These are phyloP conservation scores for Castanea crenata DNA, from an alignment of 306 rosid species.

Conservation along the genomic window DNA sequence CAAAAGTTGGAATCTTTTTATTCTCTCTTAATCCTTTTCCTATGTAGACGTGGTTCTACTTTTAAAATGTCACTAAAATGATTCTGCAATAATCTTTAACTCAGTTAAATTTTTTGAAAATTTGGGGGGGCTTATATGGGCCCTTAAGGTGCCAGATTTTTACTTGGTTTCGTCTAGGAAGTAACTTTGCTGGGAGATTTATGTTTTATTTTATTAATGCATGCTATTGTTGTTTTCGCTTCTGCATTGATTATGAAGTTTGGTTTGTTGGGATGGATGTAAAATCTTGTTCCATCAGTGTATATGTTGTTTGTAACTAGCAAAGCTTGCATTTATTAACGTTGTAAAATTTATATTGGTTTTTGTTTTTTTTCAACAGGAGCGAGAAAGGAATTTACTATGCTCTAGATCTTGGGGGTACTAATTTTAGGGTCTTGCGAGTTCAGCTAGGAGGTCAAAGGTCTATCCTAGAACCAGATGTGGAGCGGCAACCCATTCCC, in stretches of 20 bases:
- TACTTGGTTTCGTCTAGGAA: not conserved
- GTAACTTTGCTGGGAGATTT: not conserved
- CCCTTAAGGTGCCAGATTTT: not conserved
- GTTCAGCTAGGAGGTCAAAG: constrained; percentile 66
- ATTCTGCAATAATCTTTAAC: not conserved
- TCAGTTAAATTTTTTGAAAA: not conserved
- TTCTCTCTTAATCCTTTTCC: not conserved
- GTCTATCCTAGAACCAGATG: constrained; percentile 52
- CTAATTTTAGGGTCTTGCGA: constrained; percentile 85
- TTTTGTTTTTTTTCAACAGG: constrained; percentile 36
- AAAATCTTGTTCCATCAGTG: not conserved
- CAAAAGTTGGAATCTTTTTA: not conserved
- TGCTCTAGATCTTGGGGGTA: constrained; percentile 90
- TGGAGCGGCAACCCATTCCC: constrained; percentile 69
- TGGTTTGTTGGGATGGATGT: not conserved
- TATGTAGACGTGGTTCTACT: too few relatives aligned
- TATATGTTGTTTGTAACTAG: not conserved
- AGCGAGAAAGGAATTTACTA: constrained; percentile 78
- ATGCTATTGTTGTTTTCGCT: not conserved
- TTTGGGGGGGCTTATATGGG: not conserved
- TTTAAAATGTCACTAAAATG: not conserved
- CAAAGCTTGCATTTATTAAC: constrained; percentile 10
- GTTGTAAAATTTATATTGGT: not conserved
- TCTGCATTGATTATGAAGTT: not conserved
- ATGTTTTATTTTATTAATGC: not conserved